These are phyloP conservation scores for Epichloe brachyelytri DNA, from an alignment of 2,329 filamentous ascomycete species.

Conservation along the genomic window DNA sequence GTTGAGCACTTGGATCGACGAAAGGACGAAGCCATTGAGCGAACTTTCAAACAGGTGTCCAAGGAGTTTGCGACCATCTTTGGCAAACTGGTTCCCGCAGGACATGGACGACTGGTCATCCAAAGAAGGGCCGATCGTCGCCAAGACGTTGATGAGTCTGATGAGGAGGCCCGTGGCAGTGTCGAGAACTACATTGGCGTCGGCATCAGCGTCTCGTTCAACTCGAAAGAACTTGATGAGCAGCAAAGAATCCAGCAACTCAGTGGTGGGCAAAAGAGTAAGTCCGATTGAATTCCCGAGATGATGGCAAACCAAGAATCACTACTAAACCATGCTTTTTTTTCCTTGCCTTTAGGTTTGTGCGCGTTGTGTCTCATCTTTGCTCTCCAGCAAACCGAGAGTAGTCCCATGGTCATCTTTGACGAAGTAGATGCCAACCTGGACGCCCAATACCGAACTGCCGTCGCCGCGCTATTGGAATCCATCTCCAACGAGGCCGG, in stretches of 20 bases:
- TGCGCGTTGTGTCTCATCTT: slow-evolving; percentile 97
- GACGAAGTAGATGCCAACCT: slow-evolving; percentile 98
- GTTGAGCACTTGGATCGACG: slow-evolving; percentile 86
- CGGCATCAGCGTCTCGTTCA: slow-evolving; percentile 95
- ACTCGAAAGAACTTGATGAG: slow-evolving; percentile 88
- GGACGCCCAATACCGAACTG: slow-evolving; percentile 93
- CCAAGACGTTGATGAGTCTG: slow-evolving; percentile 45
- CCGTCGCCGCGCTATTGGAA: slow-evolving; percentile 79
- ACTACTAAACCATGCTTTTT: no score
- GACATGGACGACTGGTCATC: slow-evolving; percentile 82
- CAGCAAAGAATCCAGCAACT: slow-evolving; percentile 97
- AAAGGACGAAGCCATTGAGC: slow-evolving; percentile 96
- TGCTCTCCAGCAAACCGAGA: slow-evolving; percentile 95
- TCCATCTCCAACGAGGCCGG: slow-evolving; percentile 56
- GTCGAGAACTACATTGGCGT: slow-evolving; percentile 96
- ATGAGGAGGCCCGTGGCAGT: slow-evolving; percentile 53
- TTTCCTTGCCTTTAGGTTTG: slow-evolving; percentile 44
- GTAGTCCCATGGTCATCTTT: slow-evolving; percentile 96
- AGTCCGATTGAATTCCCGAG: slow-evolving; percentile 20
- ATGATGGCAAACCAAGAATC: no score
- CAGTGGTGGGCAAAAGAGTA: slow-evolving; percentile 94
- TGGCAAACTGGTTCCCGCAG: slow-evolving; percentile 86
- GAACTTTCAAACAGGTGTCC: slow-evolving; percentile 96
- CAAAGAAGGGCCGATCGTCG: slow-evolving; percentile 75
- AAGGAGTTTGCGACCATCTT: slow-evolving; percentile 89